Evolutionary conservation across 1,139 yeast genomes (phyloP).

Genomic region (Kurtzmaniella quercitrusa): DNA sequence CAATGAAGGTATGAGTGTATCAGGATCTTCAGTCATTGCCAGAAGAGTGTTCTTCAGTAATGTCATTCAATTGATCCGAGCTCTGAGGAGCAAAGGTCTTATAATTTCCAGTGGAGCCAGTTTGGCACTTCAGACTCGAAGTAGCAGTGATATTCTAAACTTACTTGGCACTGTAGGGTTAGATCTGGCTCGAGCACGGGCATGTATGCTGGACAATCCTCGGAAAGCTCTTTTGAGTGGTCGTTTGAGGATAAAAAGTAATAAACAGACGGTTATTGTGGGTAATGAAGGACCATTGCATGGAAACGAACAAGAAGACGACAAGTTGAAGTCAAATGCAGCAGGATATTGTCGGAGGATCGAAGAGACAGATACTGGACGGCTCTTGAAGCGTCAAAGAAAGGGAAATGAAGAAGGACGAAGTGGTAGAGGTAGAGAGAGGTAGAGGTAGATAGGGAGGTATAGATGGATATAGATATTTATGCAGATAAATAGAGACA

Average conservation of each 20-base stretch:
- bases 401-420: constrained; percentile 5
- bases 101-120: constrained; percentile 75
- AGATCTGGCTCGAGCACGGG: constrained; percentile 56
- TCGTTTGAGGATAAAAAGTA: constrained; percentile 62
- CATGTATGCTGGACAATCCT: constrained; percentile 57
- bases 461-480: too few relatives aligned
- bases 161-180: constrained; percentile 68
- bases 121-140: constrained; percentile 55
- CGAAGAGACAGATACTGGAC: constrained; percentile 22
- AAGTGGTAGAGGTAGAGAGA: too few relatives aligned
- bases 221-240: constrained; percentile 67
- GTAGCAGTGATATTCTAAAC: constrained; percentile 64
- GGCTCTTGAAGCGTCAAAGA: constrained; percentile 22
- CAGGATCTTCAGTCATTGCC: constrained; percentile 20
- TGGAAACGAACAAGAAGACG: constrained; percentile 21
- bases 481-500: too few relatives aligned
- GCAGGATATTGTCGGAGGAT: constrained; percentile 22
- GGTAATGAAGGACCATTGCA: constrained; percentile 21
- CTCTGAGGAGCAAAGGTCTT: constrained; percentile 76
- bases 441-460: too few relatives aligned
- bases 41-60: constrained; percentile 66
- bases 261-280: constrained; percentile 59
- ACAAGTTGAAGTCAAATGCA: constrained; percentile 19
- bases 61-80: constrained; percentile 72
- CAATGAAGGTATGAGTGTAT: constrained; percentile 14